These are phyloP conservation scores for Termitomyces sp. DNA, from an alignment of 768 basidiomycete species.

Conservation along the genomic window DNA sequence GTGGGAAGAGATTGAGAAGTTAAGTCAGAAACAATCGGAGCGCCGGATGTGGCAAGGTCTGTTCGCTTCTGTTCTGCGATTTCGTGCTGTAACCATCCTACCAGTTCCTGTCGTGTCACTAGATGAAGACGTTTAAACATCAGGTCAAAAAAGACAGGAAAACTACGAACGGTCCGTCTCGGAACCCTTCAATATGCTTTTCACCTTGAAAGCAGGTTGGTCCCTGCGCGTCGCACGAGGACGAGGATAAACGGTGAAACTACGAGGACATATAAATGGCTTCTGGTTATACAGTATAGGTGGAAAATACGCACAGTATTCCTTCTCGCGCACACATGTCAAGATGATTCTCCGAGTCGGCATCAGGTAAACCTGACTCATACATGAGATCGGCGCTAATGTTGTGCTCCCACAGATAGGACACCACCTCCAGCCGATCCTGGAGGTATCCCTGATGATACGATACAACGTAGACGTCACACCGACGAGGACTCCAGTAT, in stretches of 20 bases:
- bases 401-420: slow-evolving; percentile 72
- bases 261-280: slow-evolving; percentile 6
- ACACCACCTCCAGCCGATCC: slow-evolving; percentile 72
- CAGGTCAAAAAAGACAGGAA: background rate
- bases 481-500: slow-evolving; percentile 84
- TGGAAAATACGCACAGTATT: slow-evolving; percentile 54
- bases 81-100: slow-evolving; percentile 69
- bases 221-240: slow-evolving; percentile 54
- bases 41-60: slow-evolving; percentile 61
- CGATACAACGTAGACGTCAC: slow-evolving; percentile 82
- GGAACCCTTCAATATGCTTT: slow-evolving; percentile 73
- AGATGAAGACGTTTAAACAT: slow-evolving; percentile 1
- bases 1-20: slow-evolving; percentile 25
- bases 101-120: slow-evolving; percentile 61
- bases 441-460: slow-evolving; percentile 70
- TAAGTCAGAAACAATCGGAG: slow-evolving; percentile 35
- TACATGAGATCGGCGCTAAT: slow-evolving; percentile 90
- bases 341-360: slow-evolving; percentile 58
- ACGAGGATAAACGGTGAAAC: slow-evolving; percentile 39
- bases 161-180: slow-evolving; percentile 60
- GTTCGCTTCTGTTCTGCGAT: slow-evolving; percentile 76
- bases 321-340: slow-evolving; percentile 77
- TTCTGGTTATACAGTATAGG: background rate
- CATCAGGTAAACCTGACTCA: slow-evolving; percentile 59
- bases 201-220: slow-evolving; percentile 71